phyloP scores from a whole-genome alignment of 2,329 filamentous ascomycete genomes.

The Diaporthe sp. region DNA sequence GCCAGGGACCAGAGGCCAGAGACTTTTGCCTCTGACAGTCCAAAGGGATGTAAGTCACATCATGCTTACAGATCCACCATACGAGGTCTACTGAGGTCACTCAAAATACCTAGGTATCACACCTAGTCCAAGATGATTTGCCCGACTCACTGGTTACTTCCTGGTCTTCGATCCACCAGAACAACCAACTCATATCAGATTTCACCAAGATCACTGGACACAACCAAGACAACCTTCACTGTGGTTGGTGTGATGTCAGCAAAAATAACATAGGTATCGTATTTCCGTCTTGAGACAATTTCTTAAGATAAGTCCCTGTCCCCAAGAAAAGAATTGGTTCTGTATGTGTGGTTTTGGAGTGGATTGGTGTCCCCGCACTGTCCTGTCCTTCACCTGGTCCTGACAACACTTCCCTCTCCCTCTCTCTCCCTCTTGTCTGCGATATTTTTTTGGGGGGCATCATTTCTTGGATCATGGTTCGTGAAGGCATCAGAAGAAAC shows the following conservation, averaged over 20 bases:
- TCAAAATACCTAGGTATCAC: not conserved
- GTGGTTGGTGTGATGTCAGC: not conserved
- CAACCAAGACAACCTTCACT: accelerated
- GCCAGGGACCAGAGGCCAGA: no score
- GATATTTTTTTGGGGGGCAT: constrained; percentile 9
- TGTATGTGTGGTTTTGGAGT: not conserved
- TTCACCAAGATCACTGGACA: not conserved
- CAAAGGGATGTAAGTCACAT: no score
- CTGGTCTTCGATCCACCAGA: no score
- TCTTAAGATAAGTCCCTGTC: constrained; percentile 28
- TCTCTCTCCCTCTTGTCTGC: not conserved
- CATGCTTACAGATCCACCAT: no score
- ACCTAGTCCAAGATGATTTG: not conserved
- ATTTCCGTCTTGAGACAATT: constrained; percentile 34
- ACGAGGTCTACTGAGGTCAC: no score
- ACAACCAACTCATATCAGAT: not conserved
- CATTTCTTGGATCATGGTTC: constrained; percentile 15
- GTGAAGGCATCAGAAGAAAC: constrained; percentile 10
- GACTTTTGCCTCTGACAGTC: no score
- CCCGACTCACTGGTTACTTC: not conserved
- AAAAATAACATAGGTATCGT: constrained; percentile 4
- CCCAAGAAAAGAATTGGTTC: not conserved
- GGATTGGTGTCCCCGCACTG: not conserved
- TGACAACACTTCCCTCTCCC: constrained; percentile 1
- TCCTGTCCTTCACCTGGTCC: not conserved